Percentiles rank a stretch among this genome's conserved stretches.
phyloP scores from a whole-genome alignment of 73 alveolate species.

The Symbiodinium pilosum region DNA sequence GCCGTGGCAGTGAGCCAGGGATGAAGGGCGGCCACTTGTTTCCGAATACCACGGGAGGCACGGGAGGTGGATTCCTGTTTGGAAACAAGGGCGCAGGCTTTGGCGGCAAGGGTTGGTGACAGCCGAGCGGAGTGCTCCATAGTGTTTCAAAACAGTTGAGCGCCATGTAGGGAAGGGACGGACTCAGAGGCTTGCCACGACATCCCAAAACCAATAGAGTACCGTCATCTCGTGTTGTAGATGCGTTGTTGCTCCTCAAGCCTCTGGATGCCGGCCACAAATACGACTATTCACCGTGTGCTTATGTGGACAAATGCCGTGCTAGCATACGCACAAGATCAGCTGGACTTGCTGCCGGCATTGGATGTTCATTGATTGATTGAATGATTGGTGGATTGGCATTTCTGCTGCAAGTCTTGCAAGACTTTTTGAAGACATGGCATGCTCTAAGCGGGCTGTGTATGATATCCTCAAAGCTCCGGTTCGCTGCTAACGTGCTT shows the following conservation, averaged over 20 bases:
- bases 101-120: slow-evolving; percentile 15
- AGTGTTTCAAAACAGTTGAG: background rate
- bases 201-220: background rate
- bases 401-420: too few relatives aligned
- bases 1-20: background rate
- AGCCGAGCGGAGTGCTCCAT: too few relatives aligned
- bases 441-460: too few relatives aligned
- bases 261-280: background rate
- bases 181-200: background rate
- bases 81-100: slow-evolving; percentile 6
- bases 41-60: background rate
- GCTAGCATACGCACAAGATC: too few relatives aligned
- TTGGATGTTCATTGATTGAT: too few relatives aligned
- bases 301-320: background rate
- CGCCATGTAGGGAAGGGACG: background rate
- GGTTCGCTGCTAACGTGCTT: too few relatives aligned
- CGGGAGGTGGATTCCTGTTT: background rate
- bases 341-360: too few relatives aligned
- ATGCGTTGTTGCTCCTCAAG: background rate
- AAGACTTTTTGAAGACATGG: too few relatives aligned
- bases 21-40: background rate
- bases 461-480: too few relatives aligned
- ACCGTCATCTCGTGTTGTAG: background rate
- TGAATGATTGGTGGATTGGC: too few relatives aligned
- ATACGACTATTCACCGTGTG: background rate